Conservation (phyloP, 176 grass and related monocot species). For the Avena insularis region DNA sequence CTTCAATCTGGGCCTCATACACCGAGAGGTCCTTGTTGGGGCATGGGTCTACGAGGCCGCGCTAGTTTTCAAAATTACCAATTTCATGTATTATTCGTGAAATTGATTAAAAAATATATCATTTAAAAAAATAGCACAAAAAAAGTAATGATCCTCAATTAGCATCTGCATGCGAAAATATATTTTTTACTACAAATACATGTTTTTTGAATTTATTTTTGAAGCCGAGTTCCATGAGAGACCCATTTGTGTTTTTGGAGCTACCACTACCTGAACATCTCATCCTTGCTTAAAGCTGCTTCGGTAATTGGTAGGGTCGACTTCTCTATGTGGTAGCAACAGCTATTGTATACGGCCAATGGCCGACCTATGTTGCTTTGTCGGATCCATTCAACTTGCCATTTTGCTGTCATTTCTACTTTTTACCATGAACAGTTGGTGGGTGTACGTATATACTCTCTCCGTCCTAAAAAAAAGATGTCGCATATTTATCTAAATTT, state of each 20-base stretch:
- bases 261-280: neutral
- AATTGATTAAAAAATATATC: no score
- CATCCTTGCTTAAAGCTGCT: constrained; percentile 28
- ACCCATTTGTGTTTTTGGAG: neutral
- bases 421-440: constrained; percentile 1
- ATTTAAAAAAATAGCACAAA: no score
- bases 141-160: no score
- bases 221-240: neutral
- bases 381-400: constrained; percentile 27
- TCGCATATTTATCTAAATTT: no score
- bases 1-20: no score
- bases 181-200: no score
- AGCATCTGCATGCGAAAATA: neutral
- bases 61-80: no score
- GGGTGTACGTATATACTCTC: neutral
- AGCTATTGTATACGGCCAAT: neutral
- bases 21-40: no score
- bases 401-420: constrained; percentile 6
- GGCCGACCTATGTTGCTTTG: neutral
- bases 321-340: constrained; percentile 14
- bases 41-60: no score
- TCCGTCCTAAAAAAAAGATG: no score
- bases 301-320: constrained; percentile 1
- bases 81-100: no score
- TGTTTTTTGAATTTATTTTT: no score